Evolutionary conservation across 495 filamentous ascomycete species (phyloP).

Genomic region (Podospora sp.): DNA sequence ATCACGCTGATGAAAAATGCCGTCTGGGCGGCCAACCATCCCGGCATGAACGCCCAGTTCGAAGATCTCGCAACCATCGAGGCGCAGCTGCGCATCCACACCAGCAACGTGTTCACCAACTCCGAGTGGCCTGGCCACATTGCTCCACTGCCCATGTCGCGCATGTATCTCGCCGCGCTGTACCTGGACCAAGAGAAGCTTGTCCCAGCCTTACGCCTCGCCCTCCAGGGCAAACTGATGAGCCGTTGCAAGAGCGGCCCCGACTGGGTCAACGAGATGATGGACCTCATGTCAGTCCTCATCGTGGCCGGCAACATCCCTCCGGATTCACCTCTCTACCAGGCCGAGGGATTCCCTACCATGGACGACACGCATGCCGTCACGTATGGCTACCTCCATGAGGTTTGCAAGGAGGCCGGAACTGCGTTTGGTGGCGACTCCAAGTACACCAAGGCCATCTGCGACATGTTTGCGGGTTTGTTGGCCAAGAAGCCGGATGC

Average conservation of each 20-base stretch:
- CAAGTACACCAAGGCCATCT: constrained; percentile 21
- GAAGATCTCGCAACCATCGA: constrained; percentile 23
- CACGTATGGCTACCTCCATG: constrained; percentile 26
- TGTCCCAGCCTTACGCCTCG: constrained; percentile 22
- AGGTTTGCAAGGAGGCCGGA: constrained; percentile 14
- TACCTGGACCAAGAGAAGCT: constrained; percentile 22
- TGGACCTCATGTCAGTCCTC: constrained; percentile 21
- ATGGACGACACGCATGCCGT: constrained; percentile 21
- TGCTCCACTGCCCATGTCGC: constrained; percentile 29
- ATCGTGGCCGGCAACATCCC: constrained; percentile 11
- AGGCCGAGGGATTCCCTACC: constrained; percentile 18
- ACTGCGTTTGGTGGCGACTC: constrained; percentile 24
- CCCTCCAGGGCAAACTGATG: constrained; percentile 26
- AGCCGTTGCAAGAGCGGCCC: constrained; percentile 15
- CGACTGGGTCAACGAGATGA: constrained; percentile 30
- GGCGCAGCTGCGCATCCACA: constrained; percentile 21
- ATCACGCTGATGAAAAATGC: constrained; percentile 19
- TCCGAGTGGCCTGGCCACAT: constrained; percentile 27
- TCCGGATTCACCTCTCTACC: constrained; percentile 2
- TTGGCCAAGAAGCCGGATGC: neutral
- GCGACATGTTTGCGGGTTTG: constrained; percentile 13
- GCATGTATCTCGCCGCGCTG: constrained; percentile 23
- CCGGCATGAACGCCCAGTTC: constrained; percentile 20
- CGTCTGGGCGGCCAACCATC: constrained; percentile 18
- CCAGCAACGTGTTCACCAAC: neutral